phyloP scores from a whole-genome alignment of 2,329 filamentous ascomycete species.

The Cadophora malorum region DNA sequence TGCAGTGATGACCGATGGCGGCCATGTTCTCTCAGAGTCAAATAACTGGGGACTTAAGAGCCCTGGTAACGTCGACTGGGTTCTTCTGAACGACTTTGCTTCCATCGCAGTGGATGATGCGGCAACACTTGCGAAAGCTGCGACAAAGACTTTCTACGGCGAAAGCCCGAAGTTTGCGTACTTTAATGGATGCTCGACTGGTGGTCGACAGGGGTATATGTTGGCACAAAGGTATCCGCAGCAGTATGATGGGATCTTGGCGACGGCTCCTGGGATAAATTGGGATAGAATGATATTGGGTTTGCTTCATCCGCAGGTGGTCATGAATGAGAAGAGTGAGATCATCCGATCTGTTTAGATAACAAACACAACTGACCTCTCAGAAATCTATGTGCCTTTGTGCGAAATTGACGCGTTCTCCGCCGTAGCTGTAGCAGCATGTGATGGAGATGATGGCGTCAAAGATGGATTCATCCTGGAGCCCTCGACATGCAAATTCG shows the following conservation, averaged over 20 bases:
- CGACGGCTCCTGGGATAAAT: slow-evolving; percentile 49
- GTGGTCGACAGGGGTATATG: slow-evolving; percentile 49
- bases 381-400: not conserved
- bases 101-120: slow-evolving; percentile 47
- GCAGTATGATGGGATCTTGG: slow-evolving; percentile 50
- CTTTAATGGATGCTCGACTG: slow-evolving; percentile 48
- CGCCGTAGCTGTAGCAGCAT: slow-evolving; percentile 2
- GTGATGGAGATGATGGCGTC: slow-evolving; percentile 8
- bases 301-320: slow-evolving; percentile 23
- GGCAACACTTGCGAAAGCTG: slow-evolving; percentile 45
- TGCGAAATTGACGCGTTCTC: slow-evolving; percentile 14
- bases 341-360: not conserved
- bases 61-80: slow-evolving; percentile 33
- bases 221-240: slow-evolving; percentile 48
- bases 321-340: slow-evolving; percentile 29
- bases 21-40: not conserved
- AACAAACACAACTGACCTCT: not conserved
- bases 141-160: slow-evolving; percentile 46
- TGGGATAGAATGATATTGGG: slow-evolving; percentile 26
- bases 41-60: slow-evolving; percentile 24
- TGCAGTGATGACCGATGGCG: slow-evolving; percentile 28
- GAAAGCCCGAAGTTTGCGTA: slow-evolving; percentile 47
- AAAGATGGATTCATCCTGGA: slow-evolving; percentile 10
- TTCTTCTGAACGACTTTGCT: slow-evolving; percentile 48
- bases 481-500: not conserved